Evolutionary conservation across 2,329 filamentous ascomycete genomes (phyloP), one percentile per base, ranked within the genome.

Genomic region (Didymella exigua): DNA sequence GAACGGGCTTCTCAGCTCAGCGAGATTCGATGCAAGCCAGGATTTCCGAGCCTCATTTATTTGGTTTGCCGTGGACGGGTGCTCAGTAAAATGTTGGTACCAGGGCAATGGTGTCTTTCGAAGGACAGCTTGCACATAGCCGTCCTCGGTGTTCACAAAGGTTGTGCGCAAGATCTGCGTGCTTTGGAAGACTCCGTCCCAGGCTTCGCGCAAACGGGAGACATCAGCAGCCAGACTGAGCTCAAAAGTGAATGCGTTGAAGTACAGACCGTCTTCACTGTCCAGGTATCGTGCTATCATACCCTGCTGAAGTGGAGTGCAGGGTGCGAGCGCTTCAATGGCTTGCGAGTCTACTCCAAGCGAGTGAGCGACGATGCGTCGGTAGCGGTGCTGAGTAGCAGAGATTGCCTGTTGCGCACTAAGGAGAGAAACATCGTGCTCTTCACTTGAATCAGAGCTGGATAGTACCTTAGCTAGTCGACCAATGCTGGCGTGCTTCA

Each of bases 251-350:
- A 97, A 96, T 0, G 81, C 79, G 52, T 92, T 92, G 72, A 93
- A 96, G 69, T 97, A 97, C 0, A 89, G 76, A 0, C 81, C 79
- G 0, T 77, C 70, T 0, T 81, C 75, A 16, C 78, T 85, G 9
- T 85, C 82, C 31, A 89, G 70, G 21, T 86, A 87, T 43, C 86
- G 83, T 5, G 89, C 88, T 44, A 96, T 85, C 78, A 97, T 93
- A 0, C 92, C 93, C 70, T 93, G 86, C 67, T 97, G 93, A 1
- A 96, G 77, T 0, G 92, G 84, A 0, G 93, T 96, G 69, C 93
- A 96, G 4, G 92, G 93, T 0, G 86, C 86, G 46, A 96, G 84
- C 54, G 85, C 84, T 67, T 95, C 89, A 9, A 96, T 82, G 1
- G 86, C 78, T 5, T 75, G 68, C 1, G 78, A 72, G 0, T 77